These are phyloP conservation scores for Trichopus zeylanicus DNA, from an alignment of 116 monocot genomes.

Conservation along the genomic window DNA sequence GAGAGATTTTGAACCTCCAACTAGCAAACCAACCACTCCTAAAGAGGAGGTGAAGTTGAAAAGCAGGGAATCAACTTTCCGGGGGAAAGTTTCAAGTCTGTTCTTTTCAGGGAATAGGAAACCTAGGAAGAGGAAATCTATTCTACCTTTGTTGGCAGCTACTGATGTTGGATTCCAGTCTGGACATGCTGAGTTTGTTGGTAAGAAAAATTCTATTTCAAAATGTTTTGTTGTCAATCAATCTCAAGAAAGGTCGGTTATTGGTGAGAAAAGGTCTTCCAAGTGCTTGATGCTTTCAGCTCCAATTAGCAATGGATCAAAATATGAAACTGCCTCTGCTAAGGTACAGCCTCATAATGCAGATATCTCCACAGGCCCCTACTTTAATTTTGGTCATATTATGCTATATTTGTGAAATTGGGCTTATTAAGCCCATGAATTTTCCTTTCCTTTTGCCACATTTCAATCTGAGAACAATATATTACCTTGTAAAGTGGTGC, in stretches of 20 bases:
- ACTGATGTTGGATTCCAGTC: constrained; percentile 8
- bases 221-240: constrained; percentile 1
- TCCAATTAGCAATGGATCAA: not conserved
- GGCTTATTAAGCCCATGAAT: not conserved
- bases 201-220: constrained; percentile 1
- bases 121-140: constrained; percentile 18
- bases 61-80: constrained; percentile 29
- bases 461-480: not conserved
- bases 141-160: constrained; percentile 10
- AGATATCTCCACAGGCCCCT: not conserved
- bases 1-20: constrained; percentile 14
- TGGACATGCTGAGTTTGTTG: not conserved
- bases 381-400: not conserved
- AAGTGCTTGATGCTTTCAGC: not conserved
- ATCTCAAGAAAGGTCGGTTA: not conserved
- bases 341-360: not conserved
- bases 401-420: not conserved
- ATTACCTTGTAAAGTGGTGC: too few relatives aligned
- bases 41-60: constrained; percentile 35
- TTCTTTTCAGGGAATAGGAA: constrained; percentile 70
- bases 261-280: not conserved
- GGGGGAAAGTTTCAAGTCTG: constrained; percentile 56
- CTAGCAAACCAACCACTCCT: constrained; percentile 12
- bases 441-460: too few relatives aligned
- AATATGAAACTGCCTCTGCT: not conserved